phyloP scores from a whole-genome alignment of 2,329 filamentous ascomycete genomes.

The Pseudogymnoascus pannorum region DNA sequence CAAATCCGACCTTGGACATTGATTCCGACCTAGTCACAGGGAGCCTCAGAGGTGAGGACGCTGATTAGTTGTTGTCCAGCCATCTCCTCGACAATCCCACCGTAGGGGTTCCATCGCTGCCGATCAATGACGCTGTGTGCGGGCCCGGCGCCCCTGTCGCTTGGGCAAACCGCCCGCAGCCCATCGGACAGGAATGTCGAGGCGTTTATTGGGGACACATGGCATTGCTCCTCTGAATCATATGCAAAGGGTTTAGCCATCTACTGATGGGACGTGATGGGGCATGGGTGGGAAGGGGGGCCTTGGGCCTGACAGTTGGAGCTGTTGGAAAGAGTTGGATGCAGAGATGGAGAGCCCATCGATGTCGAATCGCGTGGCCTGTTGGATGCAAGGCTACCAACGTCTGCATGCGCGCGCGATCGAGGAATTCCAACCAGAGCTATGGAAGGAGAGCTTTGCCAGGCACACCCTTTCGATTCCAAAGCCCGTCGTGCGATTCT shows the following conservation, averaged over 20 bases:
- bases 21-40: neutral
- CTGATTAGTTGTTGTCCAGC: neutral
- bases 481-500: neutral
- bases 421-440: neutral
- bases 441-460: neutral
- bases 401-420: neutral
- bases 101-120: neutral
- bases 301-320: neutral
- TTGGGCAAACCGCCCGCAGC: neutral
- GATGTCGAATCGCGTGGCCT: neutral
- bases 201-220: neutral
- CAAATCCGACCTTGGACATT: neutral
- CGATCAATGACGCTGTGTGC: constrained; percentile 2
- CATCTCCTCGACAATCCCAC: neutral
- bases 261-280: neutral
- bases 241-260: neutral
- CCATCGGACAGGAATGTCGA: neutral
- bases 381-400: neutral
- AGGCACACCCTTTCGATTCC: neutral
- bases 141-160: neutral
- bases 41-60: neutral
- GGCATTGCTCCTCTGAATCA: neutral
- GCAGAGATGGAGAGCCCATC: neutral
- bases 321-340: neutral
- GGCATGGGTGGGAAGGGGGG: neutral